phyloP scores from a whole-genome alignment of 2,329 filamentous ascomycete species.

The Xylariaceae sp. region DNA sequence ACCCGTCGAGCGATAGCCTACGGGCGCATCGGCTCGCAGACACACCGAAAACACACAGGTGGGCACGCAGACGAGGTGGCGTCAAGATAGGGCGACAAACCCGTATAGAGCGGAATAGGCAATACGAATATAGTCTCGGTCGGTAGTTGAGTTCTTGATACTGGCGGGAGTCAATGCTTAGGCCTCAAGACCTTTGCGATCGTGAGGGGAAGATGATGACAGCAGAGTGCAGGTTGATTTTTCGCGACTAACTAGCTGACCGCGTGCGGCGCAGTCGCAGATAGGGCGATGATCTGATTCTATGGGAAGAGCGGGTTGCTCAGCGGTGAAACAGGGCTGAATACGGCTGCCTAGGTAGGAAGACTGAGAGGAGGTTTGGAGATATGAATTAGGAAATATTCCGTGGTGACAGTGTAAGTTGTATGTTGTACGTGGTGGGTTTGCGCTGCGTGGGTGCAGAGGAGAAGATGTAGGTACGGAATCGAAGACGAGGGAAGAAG shows the following conservation, averaged over 20 bases:
- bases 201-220: slow-evolving; percentile 13
- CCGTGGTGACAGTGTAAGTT: neutral
- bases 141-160: slow-evolving; percentile 16
- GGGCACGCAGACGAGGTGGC: neutral
- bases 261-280: slow-evolving; percentile 10
- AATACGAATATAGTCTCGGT: slow-evolving; percentile 12
- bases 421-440: neutral
- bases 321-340: slow-evolving; percentile 20
- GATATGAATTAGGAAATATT: neutral
- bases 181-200: slow-evolving; percentile 8
- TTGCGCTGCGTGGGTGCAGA: neutral
- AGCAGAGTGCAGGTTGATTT: slow-evolving; percentile 10
- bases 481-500: slow-evolving; percentile 1
- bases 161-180: slow-evolving; percentile 16
- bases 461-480: neutral
- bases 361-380: slow-evolving; percentile 8
- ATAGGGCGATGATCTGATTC: slow-evolving; percentile 23
- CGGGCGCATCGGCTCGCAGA: slow-evolving; percentile 13
- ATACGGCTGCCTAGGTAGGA: slow-evolving; percentile 21
- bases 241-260: slow-evolving; percentile 5
- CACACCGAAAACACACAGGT: neutral
- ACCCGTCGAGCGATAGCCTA: slow-evolving; percentile 7
- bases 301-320: slow-evolving; percentile 22
- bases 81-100: slow-evolving; percentile 6
- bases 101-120: neutral